These are phyloP conservation scores for Moricandia moricandioides DNA, from an alignment of 345 rosid species.

Conservation along the genomic window DNA sequence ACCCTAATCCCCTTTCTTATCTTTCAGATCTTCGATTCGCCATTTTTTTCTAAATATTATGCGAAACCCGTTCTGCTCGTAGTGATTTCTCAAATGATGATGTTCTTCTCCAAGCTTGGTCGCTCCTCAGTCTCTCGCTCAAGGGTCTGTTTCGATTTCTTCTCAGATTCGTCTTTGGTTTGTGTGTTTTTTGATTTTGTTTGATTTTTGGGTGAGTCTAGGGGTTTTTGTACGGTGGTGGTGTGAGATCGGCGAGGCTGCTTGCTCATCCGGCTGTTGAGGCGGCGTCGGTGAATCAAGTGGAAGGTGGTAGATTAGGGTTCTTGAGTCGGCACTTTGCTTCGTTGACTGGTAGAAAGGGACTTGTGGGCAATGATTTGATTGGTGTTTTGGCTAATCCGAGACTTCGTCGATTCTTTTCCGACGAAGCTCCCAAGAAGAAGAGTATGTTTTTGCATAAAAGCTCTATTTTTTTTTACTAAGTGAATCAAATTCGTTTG, in stretches of 20 bases:
- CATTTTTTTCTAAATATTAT: slow-evolving; percentile 10
- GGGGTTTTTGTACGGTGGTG: slow-evolving; percentile 23
- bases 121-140: slow-evolving; percentile 37
- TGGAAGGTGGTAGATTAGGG: slow-evolving; percentile 46
- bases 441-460: slow-evolving; percentile 24
- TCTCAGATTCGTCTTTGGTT: slow-evolving; percentile 7
- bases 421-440: slow-evolving; percentile 74
- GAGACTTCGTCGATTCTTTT: slow-evolving; percentile 55
- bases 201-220: slow-evolving; percentile 18
- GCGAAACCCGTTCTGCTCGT: slow-evolving; percentile 12
- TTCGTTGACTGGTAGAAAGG: slow-evolving; percentile 43
- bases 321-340: slow-evolving; percentile 53
- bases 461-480: background rate
- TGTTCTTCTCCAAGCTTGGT: slow-evolving; percentile 35
- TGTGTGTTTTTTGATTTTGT: background rate
- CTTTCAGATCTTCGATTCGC: slow-evolving; percentile 13
- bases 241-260: slow-evolving; percentile 33
- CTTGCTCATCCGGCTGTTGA: slow-evolving; percentile 13
- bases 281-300: slow-evolving; percentile 31
- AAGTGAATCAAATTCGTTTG: no score
- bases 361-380: slow-evolving; percentile 41
- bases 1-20: background rate
- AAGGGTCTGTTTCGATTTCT: slow-evolving; percentile 17
- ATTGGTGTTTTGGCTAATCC: slow-evolving; percentile 64
- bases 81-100: slow-evolving; percentile 1